These are phyloP conservation scores for Picochlorum sp. DNA, from an alignment of 139 green algal genomes.

Conservation along the genomic window DNA sequence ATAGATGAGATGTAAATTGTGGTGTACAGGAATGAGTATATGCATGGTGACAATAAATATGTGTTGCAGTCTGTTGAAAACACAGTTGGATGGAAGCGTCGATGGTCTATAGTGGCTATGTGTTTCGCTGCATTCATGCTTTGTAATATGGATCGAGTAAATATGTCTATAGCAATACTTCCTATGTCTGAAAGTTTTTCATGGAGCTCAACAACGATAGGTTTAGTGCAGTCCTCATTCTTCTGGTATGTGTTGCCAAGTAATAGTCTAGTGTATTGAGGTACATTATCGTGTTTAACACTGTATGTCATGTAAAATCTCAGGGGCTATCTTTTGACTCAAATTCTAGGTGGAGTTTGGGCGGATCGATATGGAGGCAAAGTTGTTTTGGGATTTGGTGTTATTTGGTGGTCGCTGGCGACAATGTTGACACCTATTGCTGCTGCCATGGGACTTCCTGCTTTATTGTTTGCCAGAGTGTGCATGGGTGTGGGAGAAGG, in stretches of 20 bases:
- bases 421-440: slow-evolving; percentile 86
- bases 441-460: slow-evolving; percentile 60
- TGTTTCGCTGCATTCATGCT: slow-evolving; percentile 92
- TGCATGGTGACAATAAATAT: background rate
- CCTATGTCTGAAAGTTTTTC: slow-evolving; percentile 81
- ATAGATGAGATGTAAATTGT: too few species aligned
- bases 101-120: slow-evolving; percentile 73
- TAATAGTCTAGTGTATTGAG: background rate
- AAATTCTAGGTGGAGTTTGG: slow-evolving; percentile 85
- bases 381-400: slow-evolving; percentile 83
- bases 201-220: slow-evolving; percentile 75
- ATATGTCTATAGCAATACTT: slow-evolving; percentile 96
- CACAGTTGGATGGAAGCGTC: slow-evolving; percentile 40
- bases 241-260: slow-evolving; percentile 81
- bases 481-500: slow-evolving; percentile 96
- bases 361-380: slow-evolving; percentile 89
- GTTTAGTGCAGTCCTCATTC: slow-evolving; percentile 94
- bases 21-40: too few species aligned
- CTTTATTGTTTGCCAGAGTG: slow-evolving; percentile 65
- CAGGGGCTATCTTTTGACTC: slow-evolving; percentile 59
- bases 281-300: slow-evolving; percentile 1
- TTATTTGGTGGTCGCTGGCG: slow-evolving; percentile 90
- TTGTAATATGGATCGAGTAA: slow-evolving; percentile 91
- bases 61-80: background rate
- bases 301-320: too few species aligned